A percentile compares a stretch with the other conserved stretches of the same genome.
Evolutionary conservation across 208 protist species (phyloP).

Genomic region (Naegleria gruberi): DNA sequence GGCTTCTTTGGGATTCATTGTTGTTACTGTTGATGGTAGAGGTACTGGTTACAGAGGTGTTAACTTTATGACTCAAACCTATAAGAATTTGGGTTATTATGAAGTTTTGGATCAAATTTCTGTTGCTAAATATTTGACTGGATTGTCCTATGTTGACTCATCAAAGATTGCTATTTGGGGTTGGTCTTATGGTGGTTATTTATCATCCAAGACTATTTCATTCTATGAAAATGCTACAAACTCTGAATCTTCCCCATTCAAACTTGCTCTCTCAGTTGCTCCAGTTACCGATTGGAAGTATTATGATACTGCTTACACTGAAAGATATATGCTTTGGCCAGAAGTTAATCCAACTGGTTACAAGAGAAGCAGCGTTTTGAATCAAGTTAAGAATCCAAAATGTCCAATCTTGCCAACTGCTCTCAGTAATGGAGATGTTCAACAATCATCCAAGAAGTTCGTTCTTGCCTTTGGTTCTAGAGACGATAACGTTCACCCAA

Average conservation of each 20-base stretch:
- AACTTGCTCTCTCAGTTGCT: not conserved
- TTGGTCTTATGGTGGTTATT: constrained; percentile 27
- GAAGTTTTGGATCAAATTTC: not conserved
- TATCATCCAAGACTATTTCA: not conserved
- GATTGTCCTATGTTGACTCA: not conserved
- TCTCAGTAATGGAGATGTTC: not conserved
- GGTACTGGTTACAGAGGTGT: not conserved
- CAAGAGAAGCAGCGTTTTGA: not conserved
- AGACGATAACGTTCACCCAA: constrained; percentile 29
- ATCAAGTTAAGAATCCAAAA: not conserved
- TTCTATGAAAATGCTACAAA: not conserved
- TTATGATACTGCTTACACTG: constrained; percentile 28
- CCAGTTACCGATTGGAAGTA: constrained; percentile 28
- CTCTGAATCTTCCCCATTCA: not conserved
- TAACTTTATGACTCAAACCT: not conserved
- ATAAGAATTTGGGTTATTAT: not conserved
- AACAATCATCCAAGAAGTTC: not conserved
- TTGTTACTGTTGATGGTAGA: constrained; percentile 12
- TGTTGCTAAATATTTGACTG: not conserved
- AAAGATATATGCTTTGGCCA: constrained; percentile 27
- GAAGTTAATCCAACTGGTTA: constrained; percentile 19
- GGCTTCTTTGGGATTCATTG: not conserved
- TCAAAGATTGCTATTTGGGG: constrained; percentile 13
- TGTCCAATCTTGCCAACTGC: not conserved
- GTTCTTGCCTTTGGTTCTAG: not conserved